Evolutionary conservation across 805 yeast species (phyloP), one percentile per base, ranked within the genome.

Genomic region (Zygosaccharomyces kombuchaensis): DNA sequence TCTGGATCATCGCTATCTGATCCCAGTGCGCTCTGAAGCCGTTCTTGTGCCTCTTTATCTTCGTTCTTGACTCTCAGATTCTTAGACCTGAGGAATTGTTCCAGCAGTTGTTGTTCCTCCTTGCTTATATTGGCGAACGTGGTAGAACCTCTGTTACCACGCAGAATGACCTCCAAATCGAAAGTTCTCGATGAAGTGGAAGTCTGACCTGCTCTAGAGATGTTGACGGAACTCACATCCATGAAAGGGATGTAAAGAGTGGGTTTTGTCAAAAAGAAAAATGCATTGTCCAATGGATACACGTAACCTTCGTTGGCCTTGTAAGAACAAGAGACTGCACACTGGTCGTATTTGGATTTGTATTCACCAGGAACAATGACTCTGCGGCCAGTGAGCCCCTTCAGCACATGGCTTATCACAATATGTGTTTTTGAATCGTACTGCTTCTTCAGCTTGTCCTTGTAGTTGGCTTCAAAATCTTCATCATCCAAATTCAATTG

Each of bases 291-390:
- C 48, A 93, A 75, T n/a, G 95, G 88, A 66, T 87, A 93, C 49
- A 93, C 69, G 57, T 89, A 85, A 23, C 99, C 98, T 71, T 93
- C 98, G 41, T 87, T 84, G 0, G 98, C 98, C 67, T 91, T 93
- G 56, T 87, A 77, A 6, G 97, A 87, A 69, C 98, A 91, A 16
- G 88, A 76, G 23, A 93, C 84, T 3, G 95, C 96, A 10, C 95
- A 85, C 58, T 84, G 88, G 36, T 80, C 81, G 59, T 81, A 83
- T 32, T 82, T 78, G 4, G 95, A 83, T 50, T 75, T 75, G 73
- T 80, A 93, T 2, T 84, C 73, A 10, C 96, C 95, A 0, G 97
- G 96, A 34, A 82, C 81, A 22, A 87, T 81, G 46, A 91, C 80
- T 60, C 89, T 82, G 50, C 90, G 80, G 54, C 87, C 95, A 3